Base-by-base conservation (phyloP, 306 rosid genomes). In the Acacia melanoxylon region DNA sequence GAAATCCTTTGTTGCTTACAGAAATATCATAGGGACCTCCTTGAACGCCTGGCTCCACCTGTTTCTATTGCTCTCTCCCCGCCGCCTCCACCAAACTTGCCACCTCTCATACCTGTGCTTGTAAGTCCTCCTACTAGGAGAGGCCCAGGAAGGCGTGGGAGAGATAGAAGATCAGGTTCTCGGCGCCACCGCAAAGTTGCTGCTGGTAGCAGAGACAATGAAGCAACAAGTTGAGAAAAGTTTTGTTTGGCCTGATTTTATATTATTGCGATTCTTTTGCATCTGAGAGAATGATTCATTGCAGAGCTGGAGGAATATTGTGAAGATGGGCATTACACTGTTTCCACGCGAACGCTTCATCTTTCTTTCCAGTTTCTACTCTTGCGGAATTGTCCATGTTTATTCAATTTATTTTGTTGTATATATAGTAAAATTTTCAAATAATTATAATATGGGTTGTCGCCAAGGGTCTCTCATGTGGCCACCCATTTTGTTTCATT, bases 21-120 rank as follows among this genome's bases (percentile, higher is more conserved):
- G 98, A 94, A 94, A 91, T 92, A 94, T 86, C 98, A 92, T 42
- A 94, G 84, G 83, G 96, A 85, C 37, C 74, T 90, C 27, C 72
- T 91, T 72, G 83, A 81, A 72, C 90, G 24, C 44, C 67, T 62
- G 83, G 88, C 92, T 81, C 79, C 89, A 54, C 90, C 69, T 45
- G 76, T 79, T n/a, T 61, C 80, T 56, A 68, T 79, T 85, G 75
- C 80, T 35, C 48, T 83, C 56, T 63, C 73, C 85, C 83, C 79
- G 27, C 84, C 86, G 0, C 80, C 85, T 3, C 88, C 69, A 0
- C 78, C 49, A 10, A 16, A 89, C 29, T 86, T 58, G 3, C 79
- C 52, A 10, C 80, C 86, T 1, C 80, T 83, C 16, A 67, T 82
- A 12, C 86, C 63, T 1, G 81, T 68, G 45, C 68, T 78, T 10